phyloP scores from a whole-genome alignment of 805 yeast species.

The Myxozyma nipponensis region DNA sequence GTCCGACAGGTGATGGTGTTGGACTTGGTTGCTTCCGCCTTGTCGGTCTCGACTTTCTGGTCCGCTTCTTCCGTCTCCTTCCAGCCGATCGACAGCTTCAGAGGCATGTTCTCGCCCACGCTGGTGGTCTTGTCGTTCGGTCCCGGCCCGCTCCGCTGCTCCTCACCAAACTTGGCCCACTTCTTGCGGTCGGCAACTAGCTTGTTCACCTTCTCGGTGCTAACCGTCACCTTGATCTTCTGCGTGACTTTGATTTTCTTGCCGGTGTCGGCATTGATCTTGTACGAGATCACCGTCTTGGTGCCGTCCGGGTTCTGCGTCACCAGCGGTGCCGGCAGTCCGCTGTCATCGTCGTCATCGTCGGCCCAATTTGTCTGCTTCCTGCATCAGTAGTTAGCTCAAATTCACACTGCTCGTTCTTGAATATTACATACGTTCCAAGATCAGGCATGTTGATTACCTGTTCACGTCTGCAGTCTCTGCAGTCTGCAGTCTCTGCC shows the following conservation, averaged over 20 bases:
- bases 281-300: constrained; percentile 76
- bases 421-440: constrained; percentile 15
- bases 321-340: constrained; percentile 65
- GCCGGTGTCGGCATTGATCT: constrained; percentile 64
- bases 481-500: not conserved
- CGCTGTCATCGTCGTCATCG: constrained; percentile 38
- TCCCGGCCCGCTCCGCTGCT: constrained; percentile 67
- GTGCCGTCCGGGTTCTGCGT: constrained; percentile 83
- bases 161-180: constrained; percentile 88
- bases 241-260: constrained; percentile 85
- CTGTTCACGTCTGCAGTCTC: not conserved
- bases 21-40: constrained; percentile 48
- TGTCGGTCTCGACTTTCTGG: constrained; percentile 58
- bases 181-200: constrained; percentile 80
- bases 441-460: constrained; percentile 20
- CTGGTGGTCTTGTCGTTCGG: constrained; percentile 87
- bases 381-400: constrained; percentile 2
- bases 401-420: too few species aligned
- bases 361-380: constrained; percentile 57
- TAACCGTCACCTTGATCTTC: constrained; percentile 69
- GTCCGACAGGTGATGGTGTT: constrained; percentile 68
- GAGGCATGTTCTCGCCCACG: constrained; percentile 75
- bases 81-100: constrained; percentile 53
- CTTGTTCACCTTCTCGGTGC: constrained; percentile 78
- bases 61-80: constrained; percentile 55